phyloP scores from a whole-genome alignment of 2,329 filamentous ascomycete genomes.

The Davidsoniella virescens region DNA sequence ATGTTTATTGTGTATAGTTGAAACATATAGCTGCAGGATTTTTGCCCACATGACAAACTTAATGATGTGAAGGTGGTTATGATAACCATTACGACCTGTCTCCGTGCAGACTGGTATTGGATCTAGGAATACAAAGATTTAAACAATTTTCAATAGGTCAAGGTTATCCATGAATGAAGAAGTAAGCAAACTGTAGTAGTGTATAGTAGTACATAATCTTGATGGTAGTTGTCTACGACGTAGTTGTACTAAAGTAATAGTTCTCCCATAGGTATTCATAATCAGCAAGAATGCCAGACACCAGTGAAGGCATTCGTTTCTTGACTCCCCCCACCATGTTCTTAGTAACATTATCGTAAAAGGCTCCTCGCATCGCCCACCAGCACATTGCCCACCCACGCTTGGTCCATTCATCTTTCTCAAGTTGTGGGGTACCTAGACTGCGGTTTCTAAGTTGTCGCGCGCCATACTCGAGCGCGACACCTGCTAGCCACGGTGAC shows the following conservation, averaged over 20 bases:
- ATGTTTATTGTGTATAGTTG: no score
- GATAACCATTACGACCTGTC: no score
- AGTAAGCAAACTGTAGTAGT: no score
- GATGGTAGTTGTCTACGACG: constrained; percentile 15
- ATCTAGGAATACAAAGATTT: no score
- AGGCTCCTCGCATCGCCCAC: constrained; percentile 95
- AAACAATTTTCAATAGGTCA: no score
- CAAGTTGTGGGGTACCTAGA: constrained; percentile 67
- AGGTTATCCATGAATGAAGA: no score
- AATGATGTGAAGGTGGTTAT: no score
- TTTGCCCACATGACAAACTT: no score
- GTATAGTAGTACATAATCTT: no score
- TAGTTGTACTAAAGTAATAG: constrained; percentile 68
- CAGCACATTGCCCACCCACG: constrained; percentile 81
- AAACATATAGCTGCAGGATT: no score
- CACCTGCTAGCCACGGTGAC: constrained; percentile 79
- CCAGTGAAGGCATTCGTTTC: constrained; percentile 61
- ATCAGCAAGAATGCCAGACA: constrained; percentile 78
- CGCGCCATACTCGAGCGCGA: constrained; percentile 74
- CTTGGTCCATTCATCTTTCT: constrained; percentile 77
- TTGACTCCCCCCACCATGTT: constrained; percentile 55
- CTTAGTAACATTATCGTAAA: constrained; percentile 84
- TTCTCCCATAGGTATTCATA: constrained; percentile 98
- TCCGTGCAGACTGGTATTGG: no score
- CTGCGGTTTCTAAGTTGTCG: constrained; percentile 65